Conservation (phyloP, 148 eudicot species). For the Tetragonia tetragonoides region DNA sequence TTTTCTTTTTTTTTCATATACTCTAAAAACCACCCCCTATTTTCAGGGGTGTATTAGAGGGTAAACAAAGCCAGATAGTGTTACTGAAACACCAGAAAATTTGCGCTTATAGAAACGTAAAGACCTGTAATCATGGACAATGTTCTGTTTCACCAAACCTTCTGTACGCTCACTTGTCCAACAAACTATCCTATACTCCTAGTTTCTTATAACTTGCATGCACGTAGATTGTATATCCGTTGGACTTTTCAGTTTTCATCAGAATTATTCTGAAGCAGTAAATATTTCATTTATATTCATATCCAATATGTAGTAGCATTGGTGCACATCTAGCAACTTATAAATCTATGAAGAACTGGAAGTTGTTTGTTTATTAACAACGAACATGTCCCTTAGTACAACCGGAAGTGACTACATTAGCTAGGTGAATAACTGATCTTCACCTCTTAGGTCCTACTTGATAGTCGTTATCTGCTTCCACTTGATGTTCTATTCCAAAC, state of each 20-base stretch:
- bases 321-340: neutral
- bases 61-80: too few relatives aligned
- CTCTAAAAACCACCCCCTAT: too few relatives aligned
- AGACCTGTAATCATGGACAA: too few relatives aligned
- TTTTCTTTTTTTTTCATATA: too few relatives aligned
- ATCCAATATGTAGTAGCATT: neutral
- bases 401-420: conserved; percentile 6
- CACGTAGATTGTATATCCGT: neutral
- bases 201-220: neutral
- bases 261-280: too few relatives aligned
- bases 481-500: conserved; percentile 32
- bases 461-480: conserved; percentile 1
- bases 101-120: neutral
- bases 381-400: conserved; percentile 2
- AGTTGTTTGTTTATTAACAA: conserved; percentile 10
- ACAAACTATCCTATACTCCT: too few relatives aligned
- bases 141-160: too few relatives aligned
- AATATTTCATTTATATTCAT: neutral
- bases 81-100: too few relatives aligned
- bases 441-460: conserved; percentile 13
- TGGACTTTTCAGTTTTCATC: neutral
- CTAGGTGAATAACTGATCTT: neutral
- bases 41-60: too few relatives aligned
- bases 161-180: too few relatives aligned
- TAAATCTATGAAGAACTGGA: neutral